Evolutionary conservation across 2,329 filamentous ascomycete species (phyloP), one percentile per base, ranked within the genome.

Genomic region (Penicillium nordicum): DNA sequence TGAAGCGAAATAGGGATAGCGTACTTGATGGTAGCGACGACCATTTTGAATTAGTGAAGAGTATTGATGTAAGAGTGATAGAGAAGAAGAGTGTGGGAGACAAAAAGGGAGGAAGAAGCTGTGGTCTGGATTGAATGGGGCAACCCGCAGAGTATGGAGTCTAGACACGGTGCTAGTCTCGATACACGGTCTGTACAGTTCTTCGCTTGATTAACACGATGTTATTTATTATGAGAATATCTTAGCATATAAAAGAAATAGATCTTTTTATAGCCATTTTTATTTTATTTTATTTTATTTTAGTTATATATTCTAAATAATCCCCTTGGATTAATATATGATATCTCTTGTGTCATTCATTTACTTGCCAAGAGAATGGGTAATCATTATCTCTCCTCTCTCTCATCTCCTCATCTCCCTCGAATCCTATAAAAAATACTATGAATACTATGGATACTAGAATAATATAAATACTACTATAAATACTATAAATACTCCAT

Each of bases 21-120:
- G 67, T 75, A 85, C 83, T 85, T 85, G 74, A 85, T 85, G 61
- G 83, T 85, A 72, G 83, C 82, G 67, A 85, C 83, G 72, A 84
- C 82, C 81, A 83, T 83, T 62, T 71, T 78, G 67, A 48, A 58
- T 50, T 54, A 57, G 43, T 54, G n/a, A 11, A 21, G 14, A 34
- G 48, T 55, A 44, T 40, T 23, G 50, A 44, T 50, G 50, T 47
- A 46, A 36, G 41, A 53, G 50, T 46, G 46, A 25, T 37, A 25
- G 25, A 36, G 46, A 51, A 49, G 50, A 40, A n/a, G 50, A 58
- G 55, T 67, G 64, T 67, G 60, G 63, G 60, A 68, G 65, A 65
- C 52, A 59, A 64, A 66, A 64, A 67, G 65, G 62, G 61, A 62
- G 62, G 61, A 59, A 59, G 53, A 59, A 67, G 65, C 64, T 65